Percentiles rank a stretch among this genome's conserved stretches.
Conservation (phyloP, 1,139 yeast species). For the Saccharomyces hybrid region DNA sequence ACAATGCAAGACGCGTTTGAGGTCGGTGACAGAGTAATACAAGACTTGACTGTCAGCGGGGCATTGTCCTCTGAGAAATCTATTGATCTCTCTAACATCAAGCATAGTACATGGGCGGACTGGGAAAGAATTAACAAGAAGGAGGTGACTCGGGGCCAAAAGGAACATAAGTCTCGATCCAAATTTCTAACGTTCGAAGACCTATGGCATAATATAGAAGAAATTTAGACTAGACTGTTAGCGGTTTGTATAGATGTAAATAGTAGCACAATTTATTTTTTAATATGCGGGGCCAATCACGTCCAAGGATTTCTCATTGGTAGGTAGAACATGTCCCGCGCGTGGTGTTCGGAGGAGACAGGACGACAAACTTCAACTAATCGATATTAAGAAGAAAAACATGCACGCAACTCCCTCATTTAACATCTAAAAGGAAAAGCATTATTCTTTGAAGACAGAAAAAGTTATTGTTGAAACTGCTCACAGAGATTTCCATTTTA, state of each 20-base stretch:
- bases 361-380: not conserved
- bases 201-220: conserved; percentile 5
- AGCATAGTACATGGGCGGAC: conserved; percentile 55
- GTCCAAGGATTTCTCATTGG: not conserved
- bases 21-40: conserved; percentile 58
- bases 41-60: conserved; percentile 37
- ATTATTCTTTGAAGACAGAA: not conserved
- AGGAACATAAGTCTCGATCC: conserved; percentile 43
- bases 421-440: not conserved
- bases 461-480: not conserved
- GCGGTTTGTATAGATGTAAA: not conserved
- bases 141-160: conserved; percentile 46
- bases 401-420: not conserved
- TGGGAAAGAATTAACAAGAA: conserved; percentile 56
- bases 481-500: not conserved
- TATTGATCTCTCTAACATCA: conserved; percentile 31
- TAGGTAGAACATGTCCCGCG: not conserved
- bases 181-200: conserved; percentile 19
- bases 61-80: conserved; percentile 9
- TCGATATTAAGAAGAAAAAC: not conserved
- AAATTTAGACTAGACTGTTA: not conserved
- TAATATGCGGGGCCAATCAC: not conserved
- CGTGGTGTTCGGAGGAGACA: not conserved
- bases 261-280: not conserved
- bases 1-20: conserved; percentile 82